Percentiles rank a stretch among this genome's conserved stretches.
Evolutionary conservation across 2,329 filamentous ascomycete genomes (phyloP).

Genomic region (Endocalyx cinctus): DNA sequence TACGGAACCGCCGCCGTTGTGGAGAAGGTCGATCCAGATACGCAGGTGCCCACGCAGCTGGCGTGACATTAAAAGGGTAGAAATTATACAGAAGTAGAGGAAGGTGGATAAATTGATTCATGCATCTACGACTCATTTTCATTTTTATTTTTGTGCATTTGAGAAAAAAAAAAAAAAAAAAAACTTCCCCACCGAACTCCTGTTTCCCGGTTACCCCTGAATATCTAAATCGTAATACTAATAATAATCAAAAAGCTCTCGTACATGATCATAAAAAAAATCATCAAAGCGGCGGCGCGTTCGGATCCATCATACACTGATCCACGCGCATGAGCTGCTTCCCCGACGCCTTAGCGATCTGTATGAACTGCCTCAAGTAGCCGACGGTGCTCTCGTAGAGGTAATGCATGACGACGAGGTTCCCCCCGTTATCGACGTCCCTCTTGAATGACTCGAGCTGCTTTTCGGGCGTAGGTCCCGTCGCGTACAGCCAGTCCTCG

Average conservation of each 20-base stretch:
- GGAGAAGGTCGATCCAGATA: constrained; percentile 44
- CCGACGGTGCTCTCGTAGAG: constrained; percentile 59
- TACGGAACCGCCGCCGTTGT: constrained; percentile 57
- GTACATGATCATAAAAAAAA: too few species aligned
- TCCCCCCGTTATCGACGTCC: constrained; percentile 58
- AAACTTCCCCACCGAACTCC: too few species aligned
- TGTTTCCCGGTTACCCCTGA: too few species aligned
- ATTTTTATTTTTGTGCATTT: too few species aligned
- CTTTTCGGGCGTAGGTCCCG: constrained; percentile 57
- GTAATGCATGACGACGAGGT: constrained; percentile 66
- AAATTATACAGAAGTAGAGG: too few species aligned
- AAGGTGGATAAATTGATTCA: too few species aligned
- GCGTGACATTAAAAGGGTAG: not conserved
- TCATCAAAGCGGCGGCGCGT: constrained; percentile 48
- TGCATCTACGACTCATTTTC: too few species aligned
- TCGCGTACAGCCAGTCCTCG: constrained; percentile 66
- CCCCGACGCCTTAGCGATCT: constrained; percentile 57
- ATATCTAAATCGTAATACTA: too few species aligned
- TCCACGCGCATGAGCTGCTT: constrained; percentile 64
- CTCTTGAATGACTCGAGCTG: constrained; percentile 62
- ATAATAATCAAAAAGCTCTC: too few species aligned
- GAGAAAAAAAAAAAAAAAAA: too few species aligned
- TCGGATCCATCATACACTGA: constrained; percentile 60
- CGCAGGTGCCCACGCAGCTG: constrained; percentile 16
- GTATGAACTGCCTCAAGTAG: constrained; percentile 62